Evolutionary conservation across 345 rosid genomes (phyloP), one percentile per base, ranked within the genome.

Genomic region (Hevea brasiliensis): DNA sequence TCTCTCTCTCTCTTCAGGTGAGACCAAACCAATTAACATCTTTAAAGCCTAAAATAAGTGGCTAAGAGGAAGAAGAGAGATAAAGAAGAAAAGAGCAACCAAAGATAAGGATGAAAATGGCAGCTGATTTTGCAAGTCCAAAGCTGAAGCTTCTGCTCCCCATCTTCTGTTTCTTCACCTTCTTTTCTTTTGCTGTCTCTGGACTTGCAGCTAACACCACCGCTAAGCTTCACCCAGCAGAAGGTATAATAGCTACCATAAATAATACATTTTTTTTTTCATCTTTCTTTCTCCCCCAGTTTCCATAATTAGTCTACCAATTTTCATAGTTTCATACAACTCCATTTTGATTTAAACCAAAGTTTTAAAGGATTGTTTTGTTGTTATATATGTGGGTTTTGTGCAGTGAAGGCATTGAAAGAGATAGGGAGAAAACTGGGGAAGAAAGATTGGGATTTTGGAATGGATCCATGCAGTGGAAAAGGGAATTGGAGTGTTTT

Each of bases 391-490:
- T 26, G 6, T 23, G 26, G 15, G 29, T 27, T 35, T 27, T 17
- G 45, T 24, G 81, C 87, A 92, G 97, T 89, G 88, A 79, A 79
- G 59, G 89, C 89, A 65, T 32, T 94, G 75, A 85, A 76, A 78
- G 90, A 80, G 50, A 88, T 92, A 77, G 93, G 83, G 71, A 80
- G 67, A 80, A 88, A 81, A 70, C 13, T 92, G 72, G 95, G 89
- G 82, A 90, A 88, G 78, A 85, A 72, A 63, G 93, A 89, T 64
- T 94, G 97, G 97, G 76, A 87, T 61, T 89, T 89, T 61, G 72
- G 77, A 20, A 77, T 81, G 67, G 98, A 92, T 74, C 97, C 97
- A 18, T 94, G 97, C 76, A 86, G 90, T 73, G 87, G 92, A 23
- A 72, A 81, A 74, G 90, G 89, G 79, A 90, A 84, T 51, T 92